Evolutionary conservation across 2,329 filamentous ascomycete species (phyloP), one percentile per base, ranked within the genome.

Genomic region (Calonectria ilicicola): DNA sequence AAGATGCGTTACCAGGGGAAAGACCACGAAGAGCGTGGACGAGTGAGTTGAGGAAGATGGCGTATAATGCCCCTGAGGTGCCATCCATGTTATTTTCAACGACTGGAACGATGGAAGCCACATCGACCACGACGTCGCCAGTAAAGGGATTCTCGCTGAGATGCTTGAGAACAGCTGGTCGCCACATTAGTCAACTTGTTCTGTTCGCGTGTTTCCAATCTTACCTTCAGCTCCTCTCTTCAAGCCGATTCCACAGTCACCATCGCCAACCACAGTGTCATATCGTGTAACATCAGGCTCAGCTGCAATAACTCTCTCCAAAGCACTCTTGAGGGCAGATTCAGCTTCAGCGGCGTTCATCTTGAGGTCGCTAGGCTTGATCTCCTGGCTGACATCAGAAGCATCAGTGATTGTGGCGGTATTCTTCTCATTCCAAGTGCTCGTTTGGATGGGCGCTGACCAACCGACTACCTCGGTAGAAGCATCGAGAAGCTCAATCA

Each of bases 41-140:
- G 7, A 98, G 91, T 0, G 95, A 92, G 82, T 98, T 98, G 73
- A 98, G 88, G 88, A 98, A 98, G 82, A 98, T 98, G 80, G 95
- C 93, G 79, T 90, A 91, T 3, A 91, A 83, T 2, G 89, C 89
- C 4, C 90, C 90, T 1, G 90, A 91, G 2, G 90, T 92, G 74
- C 90, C 90, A 76, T 91, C 90, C 90, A 92, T 92, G 74, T 82
- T 85, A 35, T 80, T 87, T 80, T 92, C 90, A 21, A 92, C 85
- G 7, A 91, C 84, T 2, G 87, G 84, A 7, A 90, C 87, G 56
- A 91, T 88, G 67, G 81, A 82, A 26, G 88, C 84, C 26, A 91
- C 82, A 74, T 91, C 89, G 32, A 89, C 79, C 12, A 89, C 87
- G 8, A 85, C 86, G 72, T 91, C 90, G 35, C 88, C 89, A 0